Evolutionary conservation across 2,329 filamentous ascomycete genomes (phyloP).

Genomic region (Leptoxyphium fumago): DNA sequence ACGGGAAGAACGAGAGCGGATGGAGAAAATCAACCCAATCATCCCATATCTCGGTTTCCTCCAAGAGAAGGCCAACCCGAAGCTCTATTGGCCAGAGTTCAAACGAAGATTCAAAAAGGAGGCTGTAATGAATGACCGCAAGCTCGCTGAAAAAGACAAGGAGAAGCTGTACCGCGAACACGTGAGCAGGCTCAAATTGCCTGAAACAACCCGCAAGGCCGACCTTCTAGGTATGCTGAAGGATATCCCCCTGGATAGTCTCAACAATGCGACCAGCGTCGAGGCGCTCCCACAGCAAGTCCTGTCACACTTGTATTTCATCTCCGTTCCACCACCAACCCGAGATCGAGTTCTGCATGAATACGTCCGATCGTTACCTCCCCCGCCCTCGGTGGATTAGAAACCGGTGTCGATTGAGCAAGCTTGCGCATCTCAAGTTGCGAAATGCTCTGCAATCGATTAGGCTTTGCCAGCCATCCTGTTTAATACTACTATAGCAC

Average conservation of each 20-base stretch:
- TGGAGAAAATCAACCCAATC: conserved; percentile 68
- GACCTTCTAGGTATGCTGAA: conserved; percentile 55
- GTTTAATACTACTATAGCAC: conserved; percentile 30
- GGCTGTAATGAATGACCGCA: conserved; percentile 58
- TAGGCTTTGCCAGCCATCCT: not conserved
- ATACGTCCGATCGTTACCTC: conserved; percentile 49
- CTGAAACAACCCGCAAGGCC: conserved; percentile 50
- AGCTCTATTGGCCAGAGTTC: conserved; percentile 96
- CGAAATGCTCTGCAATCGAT: not conserved
- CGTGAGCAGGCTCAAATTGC: conserved; percentile 48
- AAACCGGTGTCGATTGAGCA: conserved; percentile 28
- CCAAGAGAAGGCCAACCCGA: conserved; percentile 67
- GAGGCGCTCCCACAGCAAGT: conserved; percentile 47
- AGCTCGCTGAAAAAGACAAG: conserved; percentile 47
- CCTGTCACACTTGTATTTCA: conserved; percentile 53
- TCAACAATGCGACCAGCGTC: conserved; percentile 45
- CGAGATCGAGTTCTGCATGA: conserved; percentile 52
- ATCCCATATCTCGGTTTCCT: conserved; percentile 74
- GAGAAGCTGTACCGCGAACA: conserved; percentile 71
- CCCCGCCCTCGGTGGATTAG: conserved; percentile 30
- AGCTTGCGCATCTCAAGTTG: conserved; percentile 28
- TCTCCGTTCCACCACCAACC: conserved; percentile 45
- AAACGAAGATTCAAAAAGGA: conserved; percentile 80
- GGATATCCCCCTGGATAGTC: conserved; percentile 39
- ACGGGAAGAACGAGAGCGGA: conserved; percentile 55